Evolutionary conservation across 148 eudicot genomes (phyloP).

Genomic region (Rhododendron simsii): DNA sequence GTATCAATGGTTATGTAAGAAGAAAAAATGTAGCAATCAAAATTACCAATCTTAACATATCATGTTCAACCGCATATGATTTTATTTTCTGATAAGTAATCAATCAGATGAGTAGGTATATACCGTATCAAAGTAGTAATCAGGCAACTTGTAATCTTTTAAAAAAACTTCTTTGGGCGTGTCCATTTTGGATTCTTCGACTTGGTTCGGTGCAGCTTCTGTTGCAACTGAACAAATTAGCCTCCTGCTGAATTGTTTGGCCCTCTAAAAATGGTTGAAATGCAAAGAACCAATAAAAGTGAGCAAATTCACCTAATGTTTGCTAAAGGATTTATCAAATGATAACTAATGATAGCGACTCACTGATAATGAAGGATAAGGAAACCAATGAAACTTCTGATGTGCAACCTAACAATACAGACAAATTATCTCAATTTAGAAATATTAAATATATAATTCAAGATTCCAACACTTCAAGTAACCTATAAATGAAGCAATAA

Average conservation of each 20-base stretch:
- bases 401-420: constrained; percentile 35
- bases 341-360: constrained; percentile 11
- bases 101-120: constrained; percentile 12
- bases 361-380: constrained; percentile 27
- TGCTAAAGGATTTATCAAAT: not conserved
- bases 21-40: not conserved
- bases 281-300: not conserved
- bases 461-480: not conserved
- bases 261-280: constrained; percentile 32
- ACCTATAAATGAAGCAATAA: not conserved
- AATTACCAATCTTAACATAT: not conserved
- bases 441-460: not conserved
- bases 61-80: not conserved
- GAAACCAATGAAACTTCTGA: constrained; percentile 35
- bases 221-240: constrained; percentile 85
- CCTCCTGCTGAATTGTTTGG: constrained; percentile 41
- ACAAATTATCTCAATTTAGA: constrained; percentile 5
- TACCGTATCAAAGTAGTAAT: constrained; percentile 79
- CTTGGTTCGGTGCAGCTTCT: constrained; percentile 50
- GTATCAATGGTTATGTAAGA: not conserved
- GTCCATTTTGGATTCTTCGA: constrained; percentile 71
- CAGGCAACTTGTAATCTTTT: constrained; percentile 92
- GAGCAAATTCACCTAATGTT: not conserved
- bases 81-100: not conserved
- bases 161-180: constrained; percentile 86